These are phyloP conservation scores for Solanum dulcamara DNA, from an alignment of 257 asterid species.

Conservation along the genomic window DNA sequence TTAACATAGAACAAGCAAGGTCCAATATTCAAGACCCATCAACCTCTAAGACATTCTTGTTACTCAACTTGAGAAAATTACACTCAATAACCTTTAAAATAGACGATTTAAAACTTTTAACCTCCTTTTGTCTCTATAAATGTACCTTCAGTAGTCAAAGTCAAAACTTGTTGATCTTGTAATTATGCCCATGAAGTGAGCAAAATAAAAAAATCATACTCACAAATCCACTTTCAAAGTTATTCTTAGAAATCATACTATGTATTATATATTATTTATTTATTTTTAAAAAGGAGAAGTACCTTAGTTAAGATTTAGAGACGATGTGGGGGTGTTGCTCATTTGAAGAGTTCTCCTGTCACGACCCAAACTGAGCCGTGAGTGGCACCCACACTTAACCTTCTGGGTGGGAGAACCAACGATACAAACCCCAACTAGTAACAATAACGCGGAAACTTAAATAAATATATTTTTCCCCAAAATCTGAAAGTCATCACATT, in stretches of 20 bases:
- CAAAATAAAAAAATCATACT: not conserved
- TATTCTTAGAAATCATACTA: not conserved
- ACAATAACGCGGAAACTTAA: too few relatives aligned
- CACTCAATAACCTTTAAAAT: not conserved
- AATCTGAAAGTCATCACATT: too few relatives aligned
- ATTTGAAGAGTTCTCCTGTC: not conserved
- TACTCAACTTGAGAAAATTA: not conserved
- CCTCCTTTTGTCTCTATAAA: not conserved
- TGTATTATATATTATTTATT: not conserved
- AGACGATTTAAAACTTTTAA: not conserved
- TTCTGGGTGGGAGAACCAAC: too few relatives aligned
- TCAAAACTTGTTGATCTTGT: not conserved
- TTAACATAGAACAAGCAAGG: not conserved
- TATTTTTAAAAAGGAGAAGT: too few relatives aligned
- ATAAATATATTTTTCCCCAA: too few relatives aligned
- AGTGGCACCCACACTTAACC: too few relatives aligned
- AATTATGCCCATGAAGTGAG: not conserved
- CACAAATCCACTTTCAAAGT: not conserved
- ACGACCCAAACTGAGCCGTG: too few relatives aligned
- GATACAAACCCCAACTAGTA: too few relatives aligned
- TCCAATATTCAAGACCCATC: not conserved
- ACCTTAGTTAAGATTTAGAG: not conserved
- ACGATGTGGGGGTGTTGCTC: not conserved
- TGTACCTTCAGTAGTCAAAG: not conserved
- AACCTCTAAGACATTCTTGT: not conserved